Conservation (phyloP, 768 basidiomycete species). For the Lentinula sp. region DNA sequence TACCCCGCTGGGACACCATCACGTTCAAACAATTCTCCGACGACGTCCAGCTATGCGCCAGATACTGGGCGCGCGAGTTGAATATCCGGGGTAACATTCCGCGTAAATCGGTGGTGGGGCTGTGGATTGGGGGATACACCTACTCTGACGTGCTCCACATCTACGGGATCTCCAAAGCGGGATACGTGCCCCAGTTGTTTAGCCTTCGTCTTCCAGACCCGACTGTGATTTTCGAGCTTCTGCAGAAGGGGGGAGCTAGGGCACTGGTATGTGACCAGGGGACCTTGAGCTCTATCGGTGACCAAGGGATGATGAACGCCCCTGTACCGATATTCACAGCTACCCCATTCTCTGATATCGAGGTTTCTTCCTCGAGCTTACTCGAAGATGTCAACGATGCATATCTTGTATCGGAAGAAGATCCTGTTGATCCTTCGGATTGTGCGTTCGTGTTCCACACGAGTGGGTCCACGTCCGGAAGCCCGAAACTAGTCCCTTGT, state of each 20-base stretch:
- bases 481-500: slow-evolving; percentile 73
- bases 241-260: slow-evolving; percentile 53
- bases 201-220: slow-evolving; percentile 77
- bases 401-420: slow-evolving; percentile 16
- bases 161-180: slow-evolving; percentile 70
- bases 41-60: slow-evolving; percentile 65
- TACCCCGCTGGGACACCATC: slow-evolving; percentile 51
- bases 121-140: slow-evolving; percentile 72
- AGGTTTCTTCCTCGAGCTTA: not conserved
- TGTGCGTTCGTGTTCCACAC: slow-evolving; percentile 66
- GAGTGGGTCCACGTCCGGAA: slow-evolving; percentile 79
- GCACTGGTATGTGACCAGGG: slow-evolving; percentile 57
- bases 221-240: slow-evolving; percentile 62
- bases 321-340: slow-evolving; percentile 46
- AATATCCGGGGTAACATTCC: slow-evolving; percentile 33
- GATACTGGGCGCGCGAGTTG: slow-evolving; percentile 55
- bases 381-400: slow-evolving; percentile 11
- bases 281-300: slow-evolving; percentile 31
- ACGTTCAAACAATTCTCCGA: slow-evolving; percentile 57
- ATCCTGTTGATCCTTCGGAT: slow-evolving; percentile 23
- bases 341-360: slow-evolving; percentile 28
- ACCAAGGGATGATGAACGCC: slow-evolving; percentile 26
- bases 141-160: slow-evolving; percentile 70
- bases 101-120: slow-evolving; percentile 56
- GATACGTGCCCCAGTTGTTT: slow-evolving; percentile 74